These are phyloP conservation scores for Trichoderma koningii DNA, from an alignment of 2,329 filamentous ascomycete genomes.

Conservation along the genomic window DNA sequence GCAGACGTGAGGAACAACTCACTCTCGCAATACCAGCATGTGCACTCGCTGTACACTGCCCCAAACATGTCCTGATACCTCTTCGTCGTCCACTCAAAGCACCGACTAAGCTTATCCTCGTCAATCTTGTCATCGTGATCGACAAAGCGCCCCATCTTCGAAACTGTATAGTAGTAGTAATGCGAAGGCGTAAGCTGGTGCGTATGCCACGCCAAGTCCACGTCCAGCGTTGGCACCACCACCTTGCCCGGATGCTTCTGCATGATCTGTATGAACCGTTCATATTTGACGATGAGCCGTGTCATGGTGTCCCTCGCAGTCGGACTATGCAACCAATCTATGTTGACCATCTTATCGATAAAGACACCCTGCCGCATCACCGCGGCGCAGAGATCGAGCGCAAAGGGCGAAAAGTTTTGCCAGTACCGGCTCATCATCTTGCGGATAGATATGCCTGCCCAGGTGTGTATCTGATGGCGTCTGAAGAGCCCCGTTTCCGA, in stretches of 20 bases:
- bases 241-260: constrained; percentile 46
- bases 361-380: constrained; percentile 68
- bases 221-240: constrained; percentile 70
- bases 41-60: constrained; percentile 74
- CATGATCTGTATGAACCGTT: constrained; percentile 65
- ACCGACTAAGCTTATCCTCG: constrained; percentile 61
- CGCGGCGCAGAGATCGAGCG: constrained; percentile 65
- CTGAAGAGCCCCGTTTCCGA: constrained; percentile 29
- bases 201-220: constrained; percentile 79
- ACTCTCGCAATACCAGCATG: constrained; percentile 81
- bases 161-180: constrained; percentile 63
- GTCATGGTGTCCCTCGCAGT: constrained; percentile 63
- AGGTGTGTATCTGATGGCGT: constrained; percentile 32
- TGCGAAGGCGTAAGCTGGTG: constrained; percentile 67
- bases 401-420: constrained; percentile 66
- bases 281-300: constrained; percentile 65
- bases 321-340: constrained; percentile 79
- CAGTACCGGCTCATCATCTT: constrained; percentile 73
- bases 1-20: constrained; percentile 41
- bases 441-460: constrained; percentile 52
- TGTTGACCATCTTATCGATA: constrained; percentile 70
- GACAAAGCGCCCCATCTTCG: constrained; percentile 59
- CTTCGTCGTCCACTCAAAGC: constrained; percentile 74
- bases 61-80: constrained; percentile 65
- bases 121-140: constrained; percentile 85